phyloP scores from a whole-genome alignment of 768 basidiomycete genomes.

The Mycena alexandri region DNA sequence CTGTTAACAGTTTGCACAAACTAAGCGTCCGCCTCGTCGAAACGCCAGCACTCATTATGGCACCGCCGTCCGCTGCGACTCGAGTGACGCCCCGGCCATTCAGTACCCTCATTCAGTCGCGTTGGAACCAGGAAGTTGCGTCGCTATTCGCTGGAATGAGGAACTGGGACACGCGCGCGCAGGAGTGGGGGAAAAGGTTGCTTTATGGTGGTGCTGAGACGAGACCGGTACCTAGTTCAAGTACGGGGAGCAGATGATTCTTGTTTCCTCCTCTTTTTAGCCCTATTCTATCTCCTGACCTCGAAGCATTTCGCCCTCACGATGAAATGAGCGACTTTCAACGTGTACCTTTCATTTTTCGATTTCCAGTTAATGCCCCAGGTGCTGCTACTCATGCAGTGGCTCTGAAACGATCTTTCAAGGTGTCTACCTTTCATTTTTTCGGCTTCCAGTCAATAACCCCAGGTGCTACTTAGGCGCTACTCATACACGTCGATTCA shows the following conservation, averaged over 20 bases:
- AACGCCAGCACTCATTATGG: constrained; percentile 59
- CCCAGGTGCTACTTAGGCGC: too few relatives aligned
- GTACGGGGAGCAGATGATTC: constrained; percentile 4
- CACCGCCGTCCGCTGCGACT: constrained; percentile 68
- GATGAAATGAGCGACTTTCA: too few relatives aligned
- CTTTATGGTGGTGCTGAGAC: constrained; percentile 56
- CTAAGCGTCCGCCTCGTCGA: constrained; percentile 66
- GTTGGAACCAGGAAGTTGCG: constrained; percentile 72
- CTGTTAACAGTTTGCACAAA: constrained; percentile 55
- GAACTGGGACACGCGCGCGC: constrained; percentile 59
- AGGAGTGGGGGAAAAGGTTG: constrained; percentile 60
- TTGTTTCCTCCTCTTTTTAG: not conserved
- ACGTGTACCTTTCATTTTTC: too few relatives aligned
- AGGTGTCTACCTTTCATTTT: too few relatives aligned
- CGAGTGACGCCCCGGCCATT: constrained; percentile 64
- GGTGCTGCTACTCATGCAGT: too few relatives aligned
- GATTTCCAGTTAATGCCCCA: too few relatives aligned
- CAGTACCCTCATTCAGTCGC: constrained; percentile 60
- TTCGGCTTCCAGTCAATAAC: too few relatives aligned
- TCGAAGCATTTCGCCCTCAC: too few relatives aligned
- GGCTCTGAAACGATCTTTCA: too few relatives aligned
- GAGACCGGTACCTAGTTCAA: not conserved
- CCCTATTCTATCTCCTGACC: too few relatives aligned
- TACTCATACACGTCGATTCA: too few relatives aligned
- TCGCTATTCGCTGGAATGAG: constrained; percentile 57